These are phyloP conservation scores for Xylaria sp. DNA, from an alignment of 2,329 filamentous ascomycete genomes.

Conservation along the genomic window DNA sequence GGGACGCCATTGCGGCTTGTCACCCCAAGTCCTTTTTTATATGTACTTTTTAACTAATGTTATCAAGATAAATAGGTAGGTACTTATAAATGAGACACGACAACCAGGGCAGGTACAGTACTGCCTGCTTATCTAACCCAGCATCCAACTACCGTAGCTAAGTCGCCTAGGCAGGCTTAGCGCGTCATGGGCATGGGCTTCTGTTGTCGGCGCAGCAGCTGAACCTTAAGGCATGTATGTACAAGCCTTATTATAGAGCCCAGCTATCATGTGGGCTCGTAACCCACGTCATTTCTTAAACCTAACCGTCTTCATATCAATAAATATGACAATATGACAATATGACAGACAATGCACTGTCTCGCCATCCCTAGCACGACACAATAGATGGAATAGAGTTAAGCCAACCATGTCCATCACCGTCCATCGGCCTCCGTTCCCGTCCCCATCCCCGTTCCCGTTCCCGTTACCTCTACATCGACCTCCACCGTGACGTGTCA, in stretches of 20 bases:
- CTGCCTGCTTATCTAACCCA: too few relatives aligned
- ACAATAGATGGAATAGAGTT: conserved; percentile 3
- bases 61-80: too few relatives aligned
- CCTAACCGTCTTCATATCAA: too few relatives aligned
- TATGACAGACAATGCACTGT: neutral
- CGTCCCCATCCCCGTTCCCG: conserved; percentile 5
- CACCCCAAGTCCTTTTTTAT: neutral
- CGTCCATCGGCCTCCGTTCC: conserved; percentile 13
- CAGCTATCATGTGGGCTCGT: neutral
- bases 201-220: neutral
- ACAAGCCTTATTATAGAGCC: conserved; percentile 4
- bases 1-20: neutral
- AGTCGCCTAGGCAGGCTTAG: neutral
- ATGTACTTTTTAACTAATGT: too few relatives aligned
- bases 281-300: conserved; percentile 9
- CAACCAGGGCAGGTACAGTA: too few relatives aligned
- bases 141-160: neutral
- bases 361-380: neutral
- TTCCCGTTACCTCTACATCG: conserved; percentile 7
- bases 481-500: conserved; percentile 28
- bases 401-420: conserved; percentile 29
- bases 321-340: too few relatives aligned
- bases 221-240: neutral
- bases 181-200: neutral
- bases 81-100: too few relatives aligned